These are phyloP conservation scores for Stereum hirsutum DNA, from an alignment of 1,284 basidiomycete species.

Conservation along the genomic window DNA sequence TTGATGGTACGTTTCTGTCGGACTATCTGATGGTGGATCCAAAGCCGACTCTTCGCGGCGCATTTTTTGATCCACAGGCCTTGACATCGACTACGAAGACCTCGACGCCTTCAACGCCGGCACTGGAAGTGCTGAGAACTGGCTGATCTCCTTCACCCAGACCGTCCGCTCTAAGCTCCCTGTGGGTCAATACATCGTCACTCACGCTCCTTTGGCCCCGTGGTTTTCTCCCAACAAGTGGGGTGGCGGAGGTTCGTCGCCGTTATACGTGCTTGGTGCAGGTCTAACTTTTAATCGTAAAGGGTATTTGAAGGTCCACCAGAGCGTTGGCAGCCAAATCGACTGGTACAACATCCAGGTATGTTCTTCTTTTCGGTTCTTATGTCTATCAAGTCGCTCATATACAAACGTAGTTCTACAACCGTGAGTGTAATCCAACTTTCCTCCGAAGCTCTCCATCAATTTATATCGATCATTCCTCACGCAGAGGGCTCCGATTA, in stretches of 20 bases:
- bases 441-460: background rate
- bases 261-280: too few relatives aligned
- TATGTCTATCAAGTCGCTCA: too few relatives aligned
- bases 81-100: constrained; percentile 54
- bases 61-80: too few relatives aligned
- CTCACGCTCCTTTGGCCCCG: constrained; percentile 25
- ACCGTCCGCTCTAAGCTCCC: constrained; percentile 24
- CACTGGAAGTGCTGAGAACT: constrained; percentile 28
- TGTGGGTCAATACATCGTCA: constrained; percentile 24
- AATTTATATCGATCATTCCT: background rate
- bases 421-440: constrained; percentile 37
- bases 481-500: constrained; percentile 44
- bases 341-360: constrained; percentile 41
- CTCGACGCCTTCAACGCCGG: constrained; percentile 33
- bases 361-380: constrained; percentile 2
- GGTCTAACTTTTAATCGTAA: too few relatives aligned
- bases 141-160: constrained; percentile 34
- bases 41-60: too few relatives aligned
- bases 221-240: constrained; percentile 41
- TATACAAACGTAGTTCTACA: constrained; percentile 59
- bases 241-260: constrained; percentile 47
- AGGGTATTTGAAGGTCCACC: constrained; percentile 50
- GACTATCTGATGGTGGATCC: too few relatives aligned
- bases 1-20: too few relatives aligned
- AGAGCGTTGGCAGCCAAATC: constrained; percentile 38